Evolutionary conservation across 106 monocot genomes (phyloP).

Genomic region (Dendrobium nobile): DNA sequence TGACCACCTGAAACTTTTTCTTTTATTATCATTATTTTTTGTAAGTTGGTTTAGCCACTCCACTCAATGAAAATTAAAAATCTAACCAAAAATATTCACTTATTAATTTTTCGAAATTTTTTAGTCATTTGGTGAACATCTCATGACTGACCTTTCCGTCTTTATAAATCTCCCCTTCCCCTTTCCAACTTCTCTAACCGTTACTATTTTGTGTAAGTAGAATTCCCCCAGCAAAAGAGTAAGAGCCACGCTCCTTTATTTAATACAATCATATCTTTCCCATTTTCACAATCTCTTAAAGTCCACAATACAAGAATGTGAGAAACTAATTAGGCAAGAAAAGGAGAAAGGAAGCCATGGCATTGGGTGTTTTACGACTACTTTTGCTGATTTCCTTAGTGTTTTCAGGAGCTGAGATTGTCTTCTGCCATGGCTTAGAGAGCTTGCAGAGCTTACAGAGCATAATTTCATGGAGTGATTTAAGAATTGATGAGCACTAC

Average conservation of each 20-base stretch:
- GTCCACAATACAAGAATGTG: neutral
- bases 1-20: neutral
- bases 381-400: neutral
- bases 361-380: neutral
- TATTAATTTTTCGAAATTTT: neutral
- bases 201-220: neutral
- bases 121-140: neutral
- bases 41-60: neutral
- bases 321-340: neutral
- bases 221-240: neutral
- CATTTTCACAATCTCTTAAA: neutral
- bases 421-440: neutral
- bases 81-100: neutral
- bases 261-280: neutral
- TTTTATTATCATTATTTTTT: neutral
- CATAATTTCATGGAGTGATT: slow-evolving; percentile 51
- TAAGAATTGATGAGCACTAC: slow-evolving; percentile 9
- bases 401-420: neutral
- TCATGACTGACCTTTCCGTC: slow-evolving; percentile 6
- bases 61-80: neutral
- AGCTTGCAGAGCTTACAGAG: neutral
- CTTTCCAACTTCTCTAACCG: slow-evolving; percentile 10
- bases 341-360: slow-evolving; percentile 1
- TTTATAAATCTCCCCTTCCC: neutral
- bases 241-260: neutral